Evolutionary conservation across 1,284 basidiomycete species (phyloP), one percentile per base, ranked within the genome.

Genomic region (Microbotryomycetes sp.): DNA sequence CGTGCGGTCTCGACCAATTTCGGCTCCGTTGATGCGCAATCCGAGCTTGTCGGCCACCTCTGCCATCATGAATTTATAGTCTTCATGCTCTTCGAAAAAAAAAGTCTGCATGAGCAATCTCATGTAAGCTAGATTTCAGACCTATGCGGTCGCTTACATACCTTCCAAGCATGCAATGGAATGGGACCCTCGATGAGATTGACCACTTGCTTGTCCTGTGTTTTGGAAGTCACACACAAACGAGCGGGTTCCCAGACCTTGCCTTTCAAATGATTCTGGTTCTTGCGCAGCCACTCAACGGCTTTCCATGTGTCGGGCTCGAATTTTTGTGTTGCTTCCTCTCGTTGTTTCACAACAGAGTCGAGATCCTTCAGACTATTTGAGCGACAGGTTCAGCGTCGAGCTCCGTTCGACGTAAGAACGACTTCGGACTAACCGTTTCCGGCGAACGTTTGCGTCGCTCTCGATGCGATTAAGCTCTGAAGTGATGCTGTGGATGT

Each of bases 241-340:
- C 82, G 70, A 82, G 82, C 83, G 2, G 96, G 94, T 74, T 92
- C 88, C 65, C 88, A 84, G n/a, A 97, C 85, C 52, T 85, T 82
- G 79, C 84, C 84, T 72, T 82, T 83, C 79, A 97, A 92, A 58
- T 79, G 77, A 62, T 81, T 72, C 56, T 79, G 79, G 71, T 96
- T 85, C 7, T 81, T 70, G 15, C 87, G 81, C 47, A 97, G 79
- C 89, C 91, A 97, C 14, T 81, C 69, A 4, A 92, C 84, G 0
- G 86, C 86, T 15, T 42, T 36, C 58, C 56, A 65, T 1, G 50
- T 53, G 6, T 48, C 47, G 2, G 7, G 22, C 9, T 69, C 70
- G 26, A 31, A 55, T 5, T 54, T 15, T 9, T 48, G 29, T 22
- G 42, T 42, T 14, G 28, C 25, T 23, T 51, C 22, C 45, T 70